These are phyloP conservation scores for Morella rubra DNA, from an alignment of 306 rosid genomes.

Conservation along the genomic window DNA sequence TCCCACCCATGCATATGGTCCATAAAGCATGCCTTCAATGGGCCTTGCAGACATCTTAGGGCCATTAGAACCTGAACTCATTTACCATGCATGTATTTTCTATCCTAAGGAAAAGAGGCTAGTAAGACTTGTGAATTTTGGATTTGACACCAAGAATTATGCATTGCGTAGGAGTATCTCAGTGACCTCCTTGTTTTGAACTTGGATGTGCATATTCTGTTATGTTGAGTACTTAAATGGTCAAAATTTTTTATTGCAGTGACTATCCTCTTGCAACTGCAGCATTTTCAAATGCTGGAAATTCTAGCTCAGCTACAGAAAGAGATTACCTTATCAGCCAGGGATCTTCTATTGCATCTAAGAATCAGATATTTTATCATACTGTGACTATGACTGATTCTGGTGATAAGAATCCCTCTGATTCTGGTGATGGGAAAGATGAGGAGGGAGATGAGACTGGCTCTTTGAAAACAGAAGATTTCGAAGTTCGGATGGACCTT, in stretches of 20 bases:
- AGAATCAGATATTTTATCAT: constrained; percentile 42
- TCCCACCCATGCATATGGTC: not conserved
- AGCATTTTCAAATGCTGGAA: constrained; percentile 51
- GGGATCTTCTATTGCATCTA: constrained; percentile 37
- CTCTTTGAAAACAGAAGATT: constrained; percentile 51
- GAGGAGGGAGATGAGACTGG: constrained; percentile 46
- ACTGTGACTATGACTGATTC: constrained; percentile 39
- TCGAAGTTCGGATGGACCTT: constrained; percentile 88
- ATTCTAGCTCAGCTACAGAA: constrained; percentile 44
- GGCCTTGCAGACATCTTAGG: not conserved
- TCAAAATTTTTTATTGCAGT: constrained; percentile 45
- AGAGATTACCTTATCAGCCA: constrained; percentile 41
- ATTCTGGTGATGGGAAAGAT: constrained; percentile 44
- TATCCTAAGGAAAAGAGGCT: not conserved
- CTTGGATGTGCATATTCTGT: not conserved
- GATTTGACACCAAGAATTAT: not conserved
- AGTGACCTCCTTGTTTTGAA: not conserved
- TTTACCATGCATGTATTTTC: not conserved
- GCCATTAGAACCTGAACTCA: not conserved
- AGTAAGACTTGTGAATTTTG: not conserved
- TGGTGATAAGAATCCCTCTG: constrained; percentile 40
- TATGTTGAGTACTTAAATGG: constrained; percentile 15
- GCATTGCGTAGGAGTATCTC: not conserved
- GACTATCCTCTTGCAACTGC: constrained; percentile 46
- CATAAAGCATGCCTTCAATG: not conserved